Evolutionary conservation across 495 filamentous ascomycete genomes (phyloP).

Genomic region (Hyphodiscus hymeniophilus): DNA sequence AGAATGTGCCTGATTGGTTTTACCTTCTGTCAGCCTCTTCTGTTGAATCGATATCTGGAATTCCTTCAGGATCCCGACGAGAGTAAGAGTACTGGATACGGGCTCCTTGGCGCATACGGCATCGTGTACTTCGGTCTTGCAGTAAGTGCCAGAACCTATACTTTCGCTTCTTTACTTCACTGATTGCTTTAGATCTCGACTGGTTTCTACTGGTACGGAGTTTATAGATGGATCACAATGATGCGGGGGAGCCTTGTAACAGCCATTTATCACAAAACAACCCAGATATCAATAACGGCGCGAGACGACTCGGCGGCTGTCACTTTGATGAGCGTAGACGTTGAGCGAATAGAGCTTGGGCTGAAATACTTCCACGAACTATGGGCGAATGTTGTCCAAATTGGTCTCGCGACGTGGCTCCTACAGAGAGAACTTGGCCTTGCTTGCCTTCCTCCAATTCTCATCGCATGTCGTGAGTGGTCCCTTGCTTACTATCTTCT

Average conservation of each 20-base stretch:
- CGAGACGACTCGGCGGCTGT: slow-evolving; percentile 33
- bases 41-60: slow-evolving; percentile 40
- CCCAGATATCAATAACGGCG: slow-evolving; percentile 31
- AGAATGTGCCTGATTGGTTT: slow-evolving; percentile 43
- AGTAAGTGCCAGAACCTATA: slow-evolving; percentile 12
- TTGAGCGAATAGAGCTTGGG: slow-evolving; percentile 15
- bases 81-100: neutral
- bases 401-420: slow-evolving; percentile 18
- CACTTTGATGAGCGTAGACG: slow-evolving; percentile 24
- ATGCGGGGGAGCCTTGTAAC: slow-evolving; percentile 15
- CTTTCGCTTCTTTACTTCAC: slow-evolving; percentile 30
- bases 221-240: slow-evolving; percentile 36
- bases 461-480: neutral
- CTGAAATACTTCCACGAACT: slow-evolving; percentile 11
- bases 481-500: too few relatives aligned
- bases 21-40: slow-evolving; percentile 56
- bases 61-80: neutral
- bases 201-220: slow-evolving; percentile 32
- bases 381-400: slow-evolving; percentile 16
- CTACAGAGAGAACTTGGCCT: slow-evolving; percentile 1
- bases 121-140: slow-evolving; percentile 33
- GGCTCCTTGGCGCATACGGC: neutral
- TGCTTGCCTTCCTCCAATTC: neutral
- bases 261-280: slow-evolving; percentile 46
- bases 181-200: slow-evolving; percentile 17